Conservation (phyloP, 2,329 filamentous ascomycete genomes). For the Raffaelea arxii region DNA sequence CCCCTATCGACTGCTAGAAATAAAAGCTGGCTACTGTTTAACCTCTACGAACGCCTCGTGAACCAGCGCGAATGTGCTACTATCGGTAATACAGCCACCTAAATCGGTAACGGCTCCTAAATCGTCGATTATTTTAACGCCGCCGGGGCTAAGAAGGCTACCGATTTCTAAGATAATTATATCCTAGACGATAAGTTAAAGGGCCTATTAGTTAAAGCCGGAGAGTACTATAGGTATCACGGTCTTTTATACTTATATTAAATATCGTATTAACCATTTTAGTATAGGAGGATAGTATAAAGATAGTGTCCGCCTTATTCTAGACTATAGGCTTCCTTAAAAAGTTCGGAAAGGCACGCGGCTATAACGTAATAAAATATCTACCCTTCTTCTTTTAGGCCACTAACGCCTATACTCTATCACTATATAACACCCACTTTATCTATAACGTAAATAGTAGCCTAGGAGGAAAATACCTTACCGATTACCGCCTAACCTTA, state of each 20-base stretch:
- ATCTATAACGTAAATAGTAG: constrained; percentile 8
- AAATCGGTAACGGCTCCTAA: constrained; percentile 17
- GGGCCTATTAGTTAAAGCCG: constrained; percentile 9
- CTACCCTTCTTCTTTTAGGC: constrained; percentile 16
- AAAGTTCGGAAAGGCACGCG: constrained; percentile 10
- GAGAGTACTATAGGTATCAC: constrained; percentile 13
- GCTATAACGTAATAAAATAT: constrained; percentile 12
- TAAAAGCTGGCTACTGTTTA: constrained; percentile 11
- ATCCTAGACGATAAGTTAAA: constrained; percentile 11
- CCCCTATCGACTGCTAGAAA: constrained; percentile 2
- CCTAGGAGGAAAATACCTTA: constrained; percentile 11
- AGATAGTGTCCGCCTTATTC: constrained; percentile 16
- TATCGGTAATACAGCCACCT: constrained; percentile 6
- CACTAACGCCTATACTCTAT: constrained; percentile 8
- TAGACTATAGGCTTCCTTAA: constrained; percentile 14
- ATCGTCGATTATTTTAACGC: constrained; percentile 18
- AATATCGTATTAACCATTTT: not conserved
- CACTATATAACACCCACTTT: constrained; percentile 15
- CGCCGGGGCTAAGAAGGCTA: constrained; percentile 15
- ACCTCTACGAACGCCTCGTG: constrained; percentile 15
- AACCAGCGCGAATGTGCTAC: constrained; percentile 14
- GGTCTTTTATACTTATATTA: not conserved
- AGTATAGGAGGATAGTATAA: constrained; percentile 19
- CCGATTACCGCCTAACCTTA: constrained; percentile 15
- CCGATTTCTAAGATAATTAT: constrained; percentile 16